Conservation (phyloP, 352 stramenopile species). For the Globisporangium recalcitrans region DNA sequence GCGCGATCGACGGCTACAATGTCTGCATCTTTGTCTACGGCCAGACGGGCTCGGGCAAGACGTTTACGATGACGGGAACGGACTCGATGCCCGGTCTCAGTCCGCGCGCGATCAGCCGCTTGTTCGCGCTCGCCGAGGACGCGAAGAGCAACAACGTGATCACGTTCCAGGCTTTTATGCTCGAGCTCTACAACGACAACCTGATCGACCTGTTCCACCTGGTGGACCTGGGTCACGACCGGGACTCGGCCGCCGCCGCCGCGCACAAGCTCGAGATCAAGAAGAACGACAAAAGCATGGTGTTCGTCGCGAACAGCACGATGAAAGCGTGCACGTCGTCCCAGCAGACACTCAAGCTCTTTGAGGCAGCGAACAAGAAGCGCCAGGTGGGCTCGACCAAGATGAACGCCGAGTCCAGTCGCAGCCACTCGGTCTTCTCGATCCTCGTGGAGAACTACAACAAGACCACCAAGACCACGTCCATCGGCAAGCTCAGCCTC, state of each 20-base stretch:
- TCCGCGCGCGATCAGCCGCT: conserved; percentile 78
- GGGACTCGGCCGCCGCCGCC: conserved; percentile 17
- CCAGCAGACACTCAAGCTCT: conserved; percentile 79
- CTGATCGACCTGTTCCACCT: conserved; percentile 87
- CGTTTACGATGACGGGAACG: conserved; percentile 90
- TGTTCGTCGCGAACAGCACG: conserved; percentile 85
- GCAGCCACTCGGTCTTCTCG: conserved; percentile 89
- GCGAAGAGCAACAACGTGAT: conserved; percentile 44
- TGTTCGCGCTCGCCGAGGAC: conserved; percentile 74
- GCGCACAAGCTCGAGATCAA: conserved; percentile 91
- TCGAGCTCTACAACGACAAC: conserved; percentile 92
- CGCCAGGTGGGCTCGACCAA: conserved; percentile 88
- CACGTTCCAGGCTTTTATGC: conserved; percentile 84
- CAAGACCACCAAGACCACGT: conserved; percentile 82
- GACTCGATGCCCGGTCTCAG: conserved; percentile 76
- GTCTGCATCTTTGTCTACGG: conserved; percentile 94
- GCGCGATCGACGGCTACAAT: conserved; percentile 88
- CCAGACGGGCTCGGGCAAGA: conserved; percentile 91
- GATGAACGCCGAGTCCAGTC: conserved; percentile 90
- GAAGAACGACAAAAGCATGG: conserved; percentile 90
- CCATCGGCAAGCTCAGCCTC: conserved; percentile 79
- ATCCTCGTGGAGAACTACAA: conserved; percentile 87
- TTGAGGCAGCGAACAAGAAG: conserved; percentile 86
- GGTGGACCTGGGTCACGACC: conserved; percentile 52
- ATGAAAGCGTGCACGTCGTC: conserved; percentile 65